Percentiles rank a stretch among this genome's conserved stretches.
phyloP scores from a whole-genome alignment of 148 eudicot species.

The Tetragonia tetragonoides region DNA sequence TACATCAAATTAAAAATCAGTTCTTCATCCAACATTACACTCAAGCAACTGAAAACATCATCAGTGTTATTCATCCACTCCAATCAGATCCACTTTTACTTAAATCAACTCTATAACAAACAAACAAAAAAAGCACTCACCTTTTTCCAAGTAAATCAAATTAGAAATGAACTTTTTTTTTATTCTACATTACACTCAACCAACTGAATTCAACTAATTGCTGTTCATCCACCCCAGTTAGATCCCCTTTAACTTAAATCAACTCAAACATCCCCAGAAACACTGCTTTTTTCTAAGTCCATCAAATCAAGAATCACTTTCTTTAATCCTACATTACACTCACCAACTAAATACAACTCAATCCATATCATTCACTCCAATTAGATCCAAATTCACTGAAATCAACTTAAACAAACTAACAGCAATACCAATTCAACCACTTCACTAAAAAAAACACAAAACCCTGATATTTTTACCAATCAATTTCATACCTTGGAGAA shows the following conservation, averaged over 20 bases:
- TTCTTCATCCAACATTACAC: background rate
- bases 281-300: background rate
- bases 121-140: too few species aligned
- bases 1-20: background rate
- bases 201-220: background rate
- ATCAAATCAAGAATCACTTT: too few species aligned
- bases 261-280: background rate
- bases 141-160: too few species aligned
- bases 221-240: background rate
- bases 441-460: background rate
- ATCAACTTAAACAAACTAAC: background rate
- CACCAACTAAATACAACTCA: too few species aligned
- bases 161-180: background rate
- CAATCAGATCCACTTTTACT: background rate
- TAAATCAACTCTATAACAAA: too few species aligned
- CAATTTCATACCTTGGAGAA: slow-evolving; percentile 55
- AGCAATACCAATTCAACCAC: background rate
- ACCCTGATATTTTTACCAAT: slow-evolving; percentile 1
- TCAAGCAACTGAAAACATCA: background rate
- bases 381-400: too few species aligned
- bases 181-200: background rate
- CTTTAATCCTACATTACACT: too few species aligned
- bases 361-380: too few species aligned
- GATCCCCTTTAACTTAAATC: background rate
- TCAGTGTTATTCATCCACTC: background rate